Evolutionary conservation across 495 filamentous ascomycete genomes (phyloP).

Genomic region (Parathielavia appendiculata): DNA sequence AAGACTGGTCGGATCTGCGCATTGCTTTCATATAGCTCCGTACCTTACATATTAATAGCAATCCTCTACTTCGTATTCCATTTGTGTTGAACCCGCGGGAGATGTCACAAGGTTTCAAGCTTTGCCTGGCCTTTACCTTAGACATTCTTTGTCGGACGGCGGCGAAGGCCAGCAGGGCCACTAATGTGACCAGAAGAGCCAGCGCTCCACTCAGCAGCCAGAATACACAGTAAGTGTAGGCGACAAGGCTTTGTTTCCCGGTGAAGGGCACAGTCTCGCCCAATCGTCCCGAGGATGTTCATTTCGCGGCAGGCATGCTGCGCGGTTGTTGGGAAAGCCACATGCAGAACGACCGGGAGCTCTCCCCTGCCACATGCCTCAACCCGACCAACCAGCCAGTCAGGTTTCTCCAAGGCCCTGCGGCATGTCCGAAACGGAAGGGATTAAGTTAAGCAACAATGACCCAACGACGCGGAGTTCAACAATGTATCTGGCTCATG

Average conservation of each 20-base stretch:
- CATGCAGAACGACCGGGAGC: background rate
- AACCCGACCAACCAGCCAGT: background rate
- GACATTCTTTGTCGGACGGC: background rate
- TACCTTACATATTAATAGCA: no score
- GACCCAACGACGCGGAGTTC: background rate
- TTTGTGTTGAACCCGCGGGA: no score
- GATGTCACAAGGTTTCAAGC: background rate
- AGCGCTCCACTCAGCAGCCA: background rate
- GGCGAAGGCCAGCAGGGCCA: background rate
- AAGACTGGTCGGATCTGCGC: background rate
- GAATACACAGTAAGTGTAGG: no score
- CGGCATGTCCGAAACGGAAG: constrained; percentile 1
- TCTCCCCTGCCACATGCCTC: background rate
- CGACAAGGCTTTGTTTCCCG: background rate
- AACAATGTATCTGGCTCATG: background rate
- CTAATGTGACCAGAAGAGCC: background rate
- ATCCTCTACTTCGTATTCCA: no score
- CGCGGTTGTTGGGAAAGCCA: background rate
- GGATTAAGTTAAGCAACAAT: background rate
- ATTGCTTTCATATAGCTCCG: no score
- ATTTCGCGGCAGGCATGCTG: background rate
- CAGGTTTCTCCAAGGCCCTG: background rate
- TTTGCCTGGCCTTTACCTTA: background rate
- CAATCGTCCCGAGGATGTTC: background rate
- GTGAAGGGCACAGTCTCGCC: background rate